These are phyloP conservation scores for Beauveria caledonica DNA, from an alignment of 2,329 filamentous ascomycete species.

Conservation along the genomic window DNA sequence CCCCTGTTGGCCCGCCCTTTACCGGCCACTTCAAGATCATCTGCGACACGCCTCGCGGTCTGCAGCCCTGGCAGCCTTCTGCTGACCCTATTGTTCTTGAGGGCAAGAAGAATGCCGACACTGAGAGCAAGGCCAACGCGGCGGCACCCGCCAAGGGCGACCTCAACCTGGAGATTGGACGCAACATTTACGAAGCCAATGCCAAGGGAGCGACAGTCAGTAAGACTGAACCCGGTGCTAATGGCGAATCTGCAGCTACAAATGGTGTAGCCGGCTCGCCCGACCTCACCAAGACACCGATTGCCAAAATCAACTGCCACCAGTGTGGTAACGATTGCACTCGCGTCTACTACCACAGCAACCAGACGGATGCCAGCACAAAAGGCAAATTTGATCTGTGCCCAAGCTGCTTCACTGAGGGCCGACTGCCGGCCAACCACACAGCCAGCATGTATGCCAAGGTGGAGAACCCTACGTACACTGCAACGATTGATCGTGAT, in stretches of 20 bases:
- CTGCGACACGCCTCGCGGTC: slow-evolving; percentile 86
- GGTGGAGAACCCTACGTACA: slow-evolving; percentile 80
- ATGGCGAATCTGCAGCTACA: slow-evolving; percentile 60
- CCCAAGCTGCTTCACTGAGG: slow-evolving; percentile 81
- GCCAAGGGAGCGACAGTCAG: slow-evolving; percentile 68
- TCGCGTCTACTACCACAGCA: slow-evolving; percentile 51
- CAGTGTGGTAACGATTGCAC: slow-evolving; percentile 88
- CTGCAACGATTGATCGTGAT: slow-evolving; percentile 70
- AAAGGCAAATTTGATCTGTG: slow-evolving; percentile 81
- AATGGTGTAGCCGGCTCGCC: slow-evolving; percentile 56
- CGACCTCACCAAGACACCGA: slow-evolving; percentile 56
- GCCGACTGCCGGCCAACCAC: slow-evolving; percentile 72
- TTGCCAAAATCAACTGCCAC: slow-evolving; percentile 71
- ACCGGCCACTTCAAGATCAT: slow-evolving; percentile 96
- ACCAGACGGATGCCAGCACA: slow-evolving; percentile 47
- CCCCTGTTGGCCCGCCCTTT: slow-evolving; percentile 91
- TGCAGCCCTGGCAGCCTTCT: slow-evolving; percentile 91
- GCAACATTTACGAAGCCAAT: slow-evolving; percentile 91
- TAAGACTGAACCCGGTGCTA: slow-evolving; percentile 62
- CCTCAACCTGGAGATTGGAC: slow-evolving; percentile 83
- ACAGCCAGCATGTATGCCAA: slow-evolving; percentile 76
- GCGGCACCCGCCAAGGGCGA: slow-evolving; percentile 65
- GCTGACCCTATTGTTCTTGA: slow-evolving; percentile 61
- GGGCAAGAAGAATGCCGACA: slow-evolving; percentile 54
- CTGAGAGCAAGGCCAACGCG: slow-evolving; percentile 64